A percentile compares a stretch with the other conserved stretches of the same genome.
Evolutionary conservation across 2,329 filamentous ascomycete genomes (phyloP).

Genomic region (Tolypocladium guangdongense): DNA sequence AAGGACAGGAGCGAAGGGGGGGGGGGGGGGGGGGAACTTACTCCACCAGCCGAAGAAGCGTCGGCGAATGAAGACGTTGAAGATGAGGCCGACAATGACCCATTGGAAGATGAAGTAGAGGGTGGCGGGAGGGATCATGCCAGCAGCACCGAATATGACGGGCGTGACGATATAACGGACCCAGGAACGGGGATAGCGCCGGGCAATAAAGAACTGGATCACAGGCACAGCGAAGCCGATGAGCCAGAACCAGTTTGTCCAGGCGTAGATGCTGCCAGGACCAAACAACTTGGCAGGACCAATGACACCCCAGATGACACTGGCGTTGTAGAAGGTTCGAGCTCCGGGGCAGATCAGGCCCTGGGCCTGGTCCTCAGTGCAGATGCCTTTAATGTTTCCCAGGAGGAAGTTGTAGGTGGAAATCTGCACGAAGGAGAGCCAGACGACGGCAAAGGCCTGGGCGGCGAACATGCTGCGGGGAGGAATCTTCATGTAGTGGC

Average conservation of each 20-base stretch:
- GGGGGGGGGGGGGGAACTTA: constrained; percentile 15
- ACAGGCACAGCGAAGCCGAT: constrained; percentile 37
- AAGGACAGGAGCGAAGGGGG: neutral
- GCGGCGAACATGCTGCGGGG: constrained; percentile 37
- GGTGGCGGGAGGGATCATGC: constrained; percentile 42
- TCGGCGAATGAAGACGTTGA: constrained; percentile 41
- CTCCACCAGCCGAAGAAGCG: constrained; percentile 45
- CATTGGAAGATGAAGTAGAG: constrained; percentile 44
- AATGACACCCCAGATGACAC: constrained; percentile 51
- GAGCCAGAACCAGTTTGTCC: constrained; percentile 44
- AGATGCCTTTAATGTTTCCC: constrained; percentile 41
- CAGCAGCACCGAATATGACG: constrained; percentile 39
- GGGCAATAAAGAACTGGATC: constrained; percentile 36
- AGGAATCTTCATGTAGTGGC: constrained; percentile 42
- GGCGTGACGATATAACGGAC: constrained; percentile 41
- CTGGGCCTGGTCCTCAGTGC: constrained; percentile 33
- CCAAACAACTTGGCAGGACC: constrained; percentile 26
- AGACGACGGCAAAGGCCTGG: constrained; percentile 29
- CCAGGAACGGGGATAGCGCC: constrained; percentile 32
- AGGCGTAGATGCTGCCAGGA: constrained; percentile 30
- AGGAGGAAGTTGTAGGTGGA: constrained; percentile 28
- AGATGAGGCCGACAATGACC: constrained; percentile 42
- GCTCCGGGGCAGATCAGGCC: constrained; percentile 46
- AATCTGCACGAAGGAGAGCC: constrained; percentile 27
- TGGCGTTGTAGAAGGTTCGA: constrained; percentile 49